Conservation (phyloP, 148 eudicot genomes). For the Mesembryanthemum crystallinum region DNA sequence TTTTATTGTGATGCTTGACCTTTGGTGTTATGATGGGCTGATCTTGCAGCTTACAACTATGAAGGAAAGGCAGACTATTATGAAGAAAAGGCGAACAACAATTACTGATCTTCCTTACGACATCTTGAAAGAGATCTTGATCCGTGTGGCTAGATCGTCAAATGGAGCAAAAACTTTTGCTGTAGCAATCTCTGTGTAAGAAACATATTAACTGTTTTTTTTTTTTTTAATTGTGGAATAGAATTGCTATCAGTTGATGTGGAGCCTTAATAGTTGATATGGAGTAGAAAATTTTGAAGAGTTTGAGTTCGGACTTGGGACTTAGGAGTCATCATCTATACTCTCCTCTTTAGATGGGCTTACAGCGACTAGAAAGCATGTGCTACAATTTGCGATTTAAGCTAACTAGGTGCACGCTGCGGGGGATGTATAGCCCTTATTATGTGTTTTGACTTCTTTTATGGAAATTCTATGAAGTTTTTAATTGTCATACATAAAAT, state of each 20-base stretch:
- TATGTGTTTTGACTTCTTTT: too few species aligned
- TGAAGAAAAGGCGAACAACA: neutral
- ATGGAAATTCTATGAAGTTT: too few species aligned
- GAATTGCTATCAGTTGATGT: neutral
- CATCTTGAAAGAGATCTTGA: conserved; percentile 11
- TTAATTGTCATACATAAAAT: neutral
- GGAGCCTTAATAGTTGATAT: neutral
- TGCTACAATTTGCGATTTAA: neutral
- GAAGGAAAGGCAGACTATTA: too few species aligned
- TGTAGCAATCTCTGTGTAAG: conserved; percentile 9
- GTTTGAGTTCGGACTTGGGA: too few species aligned
- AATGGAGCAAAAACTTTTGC: conserved; percentile 2
- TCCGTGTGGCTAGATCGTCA: conserved; percentile 13
- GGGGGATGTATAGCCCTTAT: neutral
- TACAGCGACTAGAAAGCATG: neutral
- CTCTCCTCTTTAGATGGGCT: too few species aligned
- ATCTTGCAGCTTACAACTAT: neutral
- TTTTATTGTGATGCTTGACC: too few species aligned
- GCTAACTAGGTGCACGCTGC: neutral
- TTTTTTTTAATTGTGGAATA: neutral
- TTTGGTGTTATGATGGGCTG: neutral
- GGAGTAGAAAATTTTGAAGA: too few species aligned
- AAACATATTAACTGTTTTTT: neutral
- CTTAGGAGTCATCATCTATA: neutral
- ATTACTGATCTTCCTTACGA: conserved; percentile 9